A percentile compares a stretch with the other conserved stretches of the same genome.
Conservation (phyloP, 495 filamentous ascomycete species). For the Talaromyces adpressus region DNA sequence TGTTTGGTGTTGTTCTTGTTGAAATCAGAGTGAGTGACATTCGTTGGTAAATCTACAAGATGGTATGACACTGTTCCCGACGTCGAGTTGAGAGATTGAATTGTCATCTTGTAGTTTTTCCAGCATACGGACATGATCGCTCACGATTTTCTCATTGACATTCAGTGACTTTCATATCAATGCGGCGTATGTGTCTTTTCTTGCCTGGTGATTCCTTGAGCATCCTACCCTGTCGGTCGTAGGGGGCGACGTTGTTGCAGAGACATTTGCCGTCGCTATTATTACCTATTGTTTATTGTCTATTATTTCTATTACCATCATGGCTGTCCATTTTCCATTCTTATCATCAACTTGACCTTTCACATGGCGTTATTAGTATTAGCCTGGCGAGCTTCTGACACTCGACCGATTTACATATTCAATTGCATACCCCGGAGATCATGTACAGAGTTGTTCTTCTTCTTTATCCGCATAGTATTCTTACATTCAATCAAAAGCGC, state of each 20-base stretch:
- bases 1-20: background rate
- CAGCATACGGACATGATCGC: background rate
- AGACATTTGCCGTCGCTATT: background rate
- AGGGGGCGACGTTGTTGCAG: background rate
- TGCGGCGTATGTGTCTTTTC: background rate
- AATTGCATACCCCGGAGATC: conserved; percentile 6
- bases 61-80: background rate
- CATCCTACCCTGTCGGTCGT: background rate
- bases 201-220: background rate
- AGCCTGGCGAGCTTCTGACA: conserved; percentile 5
- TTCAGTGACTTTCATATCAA: background rate
- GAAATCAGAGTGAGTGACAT: background rate
- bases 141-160: background rate
- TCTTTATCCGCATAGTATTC: background rate
- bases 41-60: background rate
- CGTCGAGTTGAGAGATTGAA: background rate
- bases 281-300: background rate
- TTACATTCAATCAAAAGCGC: background rate
- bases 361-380: conserved; percentile 3
- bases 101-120: background rate
- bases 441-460: background rate
- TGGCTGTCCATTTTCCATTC: background rate
- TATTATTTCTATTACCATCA: background rate
- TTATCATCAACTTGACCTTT: background rate
- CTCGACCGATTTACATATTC: conserved; percentile 5